Conservation (phyloP, 352 stramenopile genomes). For the Pythium coloratum region DNA sequence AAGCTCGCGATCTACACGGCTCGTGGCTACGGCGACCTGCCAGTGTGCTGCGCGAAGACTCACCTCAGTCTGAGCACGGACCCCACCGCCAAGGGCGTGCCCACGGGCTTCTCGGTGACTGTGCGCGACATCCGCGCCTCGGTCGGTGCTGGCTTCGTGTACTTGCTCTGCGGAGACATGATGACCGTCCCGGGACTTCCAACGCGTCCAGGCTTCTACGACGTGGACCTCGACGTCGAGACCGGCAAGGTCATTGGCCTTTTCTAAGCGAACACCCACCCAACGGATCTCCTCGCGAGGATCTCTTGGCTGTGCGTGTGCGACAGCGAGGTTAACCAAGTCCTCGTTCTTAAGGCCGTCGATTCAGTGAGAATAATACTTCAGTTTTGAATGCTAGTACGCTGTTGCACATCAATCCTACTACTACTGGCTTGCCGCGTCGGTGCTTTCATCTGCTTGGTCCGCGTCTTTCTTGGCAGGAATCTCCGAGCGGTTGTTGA, state of each 20-base stretch:
- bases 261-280: conserved; percentile 54
- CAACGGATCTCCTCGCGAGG: not conserved
- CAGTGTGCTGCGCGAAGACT: conserved; percentile 99
- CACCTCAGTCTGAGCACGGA: conserved; percentile 98
- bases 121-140: conserved; percentile 96
- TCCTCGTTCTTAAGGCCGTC: not conserved
- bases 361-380: conserved; percentile 1
- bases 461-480: conserved; percentile 22
- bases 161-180: conserved; percentile 95
- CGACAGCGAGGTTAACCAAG: not conserved
- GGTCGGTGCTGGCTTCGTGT: conserved; percentile 96
- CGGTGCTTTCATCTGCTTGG: conserved; percentile 13
- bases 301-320: not conserved
- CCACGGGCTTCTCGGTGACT: conserved; percentile 92
- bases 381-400: conserved; percentile 1
- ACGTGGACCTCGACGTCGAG: conserved; percentile 95
- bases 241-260: conserved; percentile 97
- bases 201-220: conserved; percentile 97
- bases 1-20: conserved; percentile 93
- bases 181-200: conserved; percentile 99
- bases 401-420: no score
- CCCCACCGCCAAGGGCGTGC: conserved; percentile 91
- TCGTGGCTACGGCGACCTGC: conserved; percentile 66
- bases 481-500: conserved; percentile 73
- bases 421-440: not conserved